phyloP scores from a whole-genome alignment of 805 yeast species.

The Helenozyma baotianmanensis region DNA sequence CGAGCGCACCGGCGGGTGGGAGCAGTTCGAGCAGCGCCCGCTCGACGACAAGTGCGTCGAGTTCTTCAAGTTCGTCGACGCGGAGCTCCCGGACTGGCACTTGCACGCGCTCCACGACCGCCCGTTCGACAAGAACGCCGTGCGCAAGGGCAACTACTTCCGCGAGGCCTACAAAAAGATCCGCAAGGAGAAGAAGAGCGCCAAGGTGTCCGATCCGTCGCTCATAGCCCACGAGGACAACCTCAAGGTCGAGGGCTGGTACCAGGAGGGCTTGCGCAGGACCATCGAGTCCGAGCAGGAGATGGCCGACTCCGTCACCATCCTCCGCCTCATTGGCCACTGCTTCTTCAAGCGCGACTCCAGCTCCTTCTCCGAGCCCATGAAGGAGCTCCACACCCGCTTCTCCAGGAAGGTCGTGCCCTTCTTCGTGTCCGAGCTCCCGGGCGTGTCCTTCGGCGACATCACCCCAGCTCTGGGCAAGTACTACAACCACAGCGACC shows the following conservation, averaged over 20 bases:
- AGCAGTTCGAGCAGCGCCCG: conserved; percentile 6
- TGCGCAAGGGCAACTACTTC: conserved; percentile 5
- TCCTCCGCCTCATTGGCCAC: conserved; percentile 12
- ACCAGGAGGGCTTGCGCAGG: neutral
- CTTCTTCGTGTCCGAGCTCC: conserved; percentile 4
- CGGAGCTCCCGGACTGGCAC: conserved; percentile 11
- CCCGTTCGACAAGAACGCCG: conserved; percentile 11
- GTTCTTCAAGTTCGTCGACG: conserved; percentile 9
- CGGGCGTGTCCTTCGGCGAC: conserved; percentile 2
- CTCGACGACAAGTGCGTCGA: conserved; percentile 7
- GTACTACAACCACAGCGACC: conserved; percentile 1
- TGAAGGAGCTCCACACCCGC: conserved; percentile 4
- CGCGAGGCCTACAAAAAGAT: conserved; percentile 2
- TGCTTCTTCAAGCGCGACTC: conserved; percentile 9
- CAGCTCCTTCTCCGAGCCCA: conserved; percentile 1
- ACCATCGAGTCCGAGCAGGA: conserved; percentile 8
- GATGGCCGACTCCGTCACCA: conserved; percentile 16
- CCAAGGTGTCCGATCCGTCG: conserved; percentile 1
- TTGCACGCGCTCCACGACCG: conserved; percentile 1
- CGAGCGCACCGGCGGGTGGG: conserved; percentile 8
- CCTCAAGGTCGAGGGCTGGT: conserved; percentile 1
- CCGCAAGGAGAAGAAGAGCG: conserved; percentile 1
- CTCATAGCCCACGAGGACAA: conserved; percentile 5
- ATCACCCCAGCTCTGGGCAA: conserved; percentile 3
- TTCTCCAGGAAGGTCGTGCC: conserved; percentile 9